Evolutionary conservation across 2,329 filamentous ascomycete species (phyloP), one percentile per base, ranked within the genome.

Genomic region (Pezicula neosporulosa): DNA sequence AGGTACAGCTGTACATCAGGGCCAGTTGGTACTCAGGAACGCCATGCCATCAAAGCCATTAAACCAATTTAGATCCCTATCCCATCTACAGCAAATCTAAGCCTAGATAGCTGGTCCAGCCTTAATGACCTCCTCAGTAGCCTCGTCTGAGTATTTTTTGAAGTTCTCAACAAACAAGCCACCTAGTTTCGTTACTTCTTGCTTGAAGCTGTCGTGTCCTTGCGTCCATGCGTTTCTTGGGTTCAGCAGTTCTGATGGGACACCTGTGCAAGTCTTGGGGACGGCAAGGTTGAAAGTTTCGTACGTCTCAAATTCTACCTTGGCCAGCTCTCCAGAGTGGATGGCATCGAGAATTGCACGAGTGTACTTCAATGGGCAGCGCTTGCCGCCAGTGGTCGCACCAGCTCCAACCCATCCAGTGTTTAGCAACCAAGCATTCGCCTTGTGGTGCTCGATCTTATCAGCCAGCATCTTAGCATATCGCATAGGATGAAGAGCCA

Each of bases 401-500:
- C 90, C 90, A 65, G 92, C 92, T 68, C 92, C 92, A 69, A 95
- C 91, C 92, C 92, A 97, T 64, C 92, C 92, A 65, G 92, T 97
- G 87, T 97, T 97, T 73, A 99, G 87, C 62, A 99, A 82, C 94
- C 94, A 99, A 65, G 93, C 94, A 71, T 96, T 96, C 75, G 91
- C 87, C 67, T 91, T 89, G 86, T 99, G 91, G 63, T 90, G 72
- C 67, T 93, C 83, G 69, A 99, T 99, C 87, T 97, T 97, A 72
- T 97, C 90, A 36, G 94, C 94, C 56, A 99, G 82, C 94, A 99
- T 99, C 78, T 87, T 87, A 63, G 94, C 94, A 77, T 99, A 99
- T 72, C 90, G 88, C 94, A 99, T 99, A 65, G 94, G 94, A 82
- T 99, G 94, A 53, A 99, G 86, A 39, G 94, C 94, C 66, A 99